These are phyloP conservation scores for Microbotryum silenes-acaulis DNA, from an alignment of 1,284 basidiomycete species.

Conservation along the genomic window DNA sequence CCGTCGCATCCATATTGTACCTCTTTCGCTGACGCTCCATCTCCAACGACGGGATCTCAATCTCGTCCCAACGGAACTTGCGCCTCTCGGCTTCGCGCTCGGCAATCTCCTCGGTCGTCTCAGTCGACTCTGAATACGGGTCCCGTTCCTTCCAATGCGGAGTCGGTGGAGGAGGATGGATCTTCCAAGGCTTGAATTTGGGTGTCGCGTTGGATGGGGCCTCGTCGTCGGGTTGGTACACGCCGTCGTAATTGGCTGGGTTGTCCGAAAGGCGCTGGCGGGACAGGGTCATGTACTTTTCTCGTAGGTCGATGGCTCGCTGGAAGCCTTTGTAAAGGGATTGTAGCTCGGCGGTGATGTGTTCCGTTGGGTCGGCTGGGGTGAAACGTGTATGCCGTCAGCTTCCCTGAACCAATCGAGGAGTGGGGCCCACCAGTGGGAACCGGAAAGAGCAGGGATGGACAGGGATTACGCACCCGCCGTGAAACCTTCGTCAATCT, in stretches of 20 bases:
- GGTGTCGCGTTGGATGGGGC: conserved; percentile 9
- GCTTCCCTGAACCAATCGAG: neutral
- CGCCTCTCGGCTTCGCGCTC: conserved; percentile 17
- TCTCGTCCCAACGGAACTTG: conserved; percentile 59
- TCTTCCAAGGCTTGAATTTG: conserved; percentile 58
- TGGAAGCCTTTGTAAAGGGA: conserved; percentile 51
- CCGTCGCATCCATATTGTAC: conserved; percentile 72
- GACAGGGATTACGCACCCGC: conserved; percentile 10
- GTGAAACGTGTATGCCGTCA: neutral
- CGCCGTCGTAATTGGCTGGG: conserved; percentile 74
- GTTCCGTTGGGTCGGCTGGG: conserved; percentile 29
- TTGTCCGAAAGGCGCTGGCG: conserved; percentile 80
- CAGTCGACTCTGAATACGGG: conserved; percentile 21
- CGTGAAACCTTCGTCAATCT: conserved; percentile 26
- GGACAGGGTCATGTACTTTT: conserved; percentile 82
- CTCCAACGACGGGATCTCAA: conserved; percentile 58
- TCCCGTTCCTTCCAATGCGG: conserved; percentile 69
- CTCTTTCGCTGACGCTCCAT: conserved; percentile 43
- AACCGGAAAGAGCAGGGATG: neutral
- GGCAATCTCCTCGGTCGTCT: conserved; percentile 26
- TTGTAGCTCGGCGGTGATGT: conserved; percentile 36
- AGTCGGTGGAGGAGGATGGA: conserved; percentile 81
- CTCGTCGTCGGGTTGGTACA: conserved; percentile 18
- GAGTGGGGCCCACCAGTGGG: neutral
- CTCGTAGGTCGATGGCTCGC: conserved; percentile 73